Percentiles rank a stretch among this genome's conserved stretches.
phyloP scores from a whole-genome alignment of 306 rosid genomes.

The Delonix regia region DNA sequence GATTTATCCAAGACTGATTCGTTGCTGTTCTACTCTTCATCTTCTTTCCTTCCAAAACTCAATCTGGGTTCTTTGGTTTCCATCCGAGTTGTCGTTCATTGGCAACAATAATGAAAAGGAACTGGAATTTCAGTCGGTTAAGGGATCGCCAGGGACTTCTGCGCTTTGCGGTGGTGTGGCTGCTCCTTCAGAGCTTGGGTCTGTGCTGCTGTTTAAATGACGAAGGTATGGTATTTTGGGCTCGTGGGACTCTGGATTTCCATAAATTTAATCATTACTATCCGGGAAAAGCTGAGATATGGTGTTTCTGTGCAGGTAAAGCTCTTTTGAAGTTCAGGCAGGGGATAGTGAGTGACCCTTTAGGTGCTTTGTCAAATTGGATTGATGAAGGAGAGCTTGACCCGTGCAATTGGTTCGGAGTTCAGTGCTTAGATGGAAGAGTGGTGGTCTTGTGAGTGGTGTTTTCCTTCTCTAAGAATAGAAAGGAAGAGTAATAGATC shows the following conservation, averaged over 20 bases:
- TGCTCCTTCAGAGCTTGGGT: conserved; percentile 46
- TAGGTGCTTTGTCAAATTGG: conserved; percentile 77
- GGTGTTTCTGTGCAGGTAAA: conserved; percentile 62
- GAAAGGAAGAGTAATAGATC: background rate
- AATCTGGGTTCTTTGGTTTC: conserved; percentile 29
- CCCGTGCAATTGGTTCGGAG: conserved; percentile 65
- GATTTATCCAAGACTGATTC: background rate
- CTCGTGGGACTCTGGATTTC: background rate
- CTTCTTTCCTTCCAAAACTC: conserved; percentile 6
- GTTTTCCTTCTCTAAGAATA: background rate
- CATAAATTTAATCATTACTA: background rate
- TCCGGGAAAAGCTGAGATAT: conserved; percentile 12
- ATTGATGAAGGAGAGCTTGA: conserved; percentile 47
- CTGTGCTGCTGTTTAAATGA: conserved; percentile 59
- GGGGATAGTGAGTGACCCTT: conserved; percentile 72
- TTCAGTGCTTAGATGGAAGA: conserved; percentile 63
- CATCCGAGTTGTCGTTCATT: background rate
- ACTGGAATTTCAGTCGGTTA: conserved; percentile 41
- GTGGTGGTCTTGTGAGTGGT: conserved; percentile 59
- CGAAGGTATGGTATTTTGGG: conserved; percentile 51
- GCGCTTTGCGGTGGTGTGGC: conserved; percentile 38
- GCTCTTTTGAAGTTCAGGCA: conserved; percentile 76
- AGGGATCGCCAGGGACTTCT: conserved; percentile 39
- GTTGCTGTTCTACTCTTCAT: background rate
- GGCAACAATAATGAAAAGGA: conserved; percentile 34